Evolutionary conservation across 2,329 filamentous ascomycete genomes (phyloP).

Genomic region (Pyricularia sp.): DNA sequence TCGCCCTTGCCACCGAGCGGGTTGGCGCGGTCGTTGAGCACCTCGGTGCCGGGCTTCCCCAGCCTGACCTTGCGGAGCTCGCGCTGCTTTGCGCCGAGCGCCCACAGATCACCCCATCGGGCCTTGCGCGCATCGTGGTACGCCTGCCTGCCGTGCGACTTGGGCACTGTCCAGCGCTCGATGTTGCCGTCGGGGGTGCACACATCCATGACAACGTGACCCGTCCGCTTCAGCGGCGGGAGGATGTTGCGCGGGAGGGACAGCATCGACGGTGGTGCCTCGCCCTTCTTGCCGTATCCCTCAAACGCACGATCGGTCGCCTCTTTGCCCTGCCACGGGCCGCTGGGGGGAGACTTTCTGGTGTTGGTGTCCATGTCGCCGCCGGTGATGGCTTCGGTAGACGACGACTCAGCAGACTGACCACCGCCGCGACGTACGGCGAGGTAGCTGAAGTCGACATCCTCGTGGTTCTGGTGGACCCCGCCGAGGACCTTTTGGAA

Average conservation of each 20-base stretch:
- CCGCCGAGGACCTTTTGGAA: constrained; percentile 63
- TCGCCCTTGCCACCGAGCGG: constrained; percentile 21
- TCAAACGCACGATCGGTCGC: constrained; percentile 60
- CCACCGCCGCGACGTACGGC: constrained; percentile 51
- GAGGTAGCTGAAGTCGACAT: constrained; percentile 82
- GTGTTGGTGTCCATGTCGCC: constrained; percentile 12
- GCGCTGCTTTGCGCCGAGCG: constrained; percentile 81
- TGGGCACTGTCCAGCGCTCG: constrained; percentile 88
- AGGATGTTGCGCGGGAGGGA: constrained; percentile 67
- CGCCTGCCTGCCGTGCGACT: constrained; percentile 64
- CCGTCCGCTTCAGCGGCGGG: constrained; percentile 72
- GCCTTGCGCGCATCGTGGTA: constrained; percentile 89
- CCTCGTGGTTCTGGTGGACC: constrained; percentile 65
- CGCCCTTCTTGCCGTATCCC: constrained; percentile 43
- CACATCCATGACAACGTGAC: constrained; percentile 79
- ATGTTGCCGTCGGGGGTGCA: constrained; percentile 78
- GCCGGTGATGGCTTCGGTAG: constrained; percentile 25
- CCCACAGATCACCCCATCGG: constrained; percentile 89
- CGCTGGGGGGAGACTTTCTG: constrained; percentile 8
- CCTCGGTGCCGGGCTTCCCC: constrained; percentile 28
- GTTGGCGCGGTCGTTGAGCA: background rate
- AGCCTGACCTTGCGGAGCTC: constrained; percentile 47
- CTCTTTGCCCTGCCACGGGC: constrained; percentile 31
- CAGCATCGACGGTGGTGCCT: constrained; percentile 39
- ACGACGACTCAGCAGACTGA: constrained; percentile 5